Base-by-base conservation (phyloP, 2,329 filamentous ascomycete genomes). In the Tolypocladium guangdongense region DNA sequence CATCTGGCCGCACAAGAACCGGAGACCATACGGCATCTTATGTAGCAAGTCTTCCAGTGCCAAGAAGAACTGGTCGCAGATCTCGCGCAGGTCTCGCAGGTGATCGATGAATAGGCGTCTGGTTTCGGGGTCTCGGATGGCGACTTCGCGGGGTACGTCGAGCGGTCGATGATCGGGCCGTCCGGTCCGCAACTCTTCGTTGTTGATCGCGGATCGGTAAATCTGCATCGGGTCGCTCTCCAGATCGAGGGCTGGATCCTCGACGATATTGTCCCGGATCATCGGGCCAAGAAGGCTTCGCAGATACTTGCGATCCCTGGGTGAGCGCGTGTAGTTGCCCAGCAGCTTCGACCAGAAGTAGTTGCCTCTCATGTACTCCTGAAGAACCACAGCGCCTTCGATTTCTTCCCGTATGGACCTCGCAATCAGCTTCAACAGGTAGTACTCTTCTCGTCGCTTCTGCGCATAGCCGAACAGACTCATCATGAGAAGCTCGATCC, bases 141-240 rank as follows among this genome's bases (percentile, higher is more conserved):
- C 93, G 60, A 95, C 79, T 66, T 99, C 93, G 57, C 91, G 83
- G 0, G 90, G 87, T 36, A 99, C 86, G 60, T 96, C 90, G 16
- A 89, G 82, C 36, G 84, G 87, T 57, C 93, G 81, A 50, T 81
- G 81, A 66, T 91, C 96, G 22, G 89, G 83, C 59, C 84, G 83
- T 5, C 93, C 93, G 0, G 93, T 99, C 20, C 90, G 85, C 27
- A 99, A 82, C 71, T 99, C 93, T 69, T 97, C 92, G 62, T 99
- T 96, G 73, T 95, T 97, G 72, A 99, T 95, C 16, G 90, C 86
- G 6, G 90, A 93, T 43, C 88, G 83, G 71, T 99, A 97, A 54
- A 99, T 99, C 62, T 97, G 92, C 76, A 97, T 86, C 0, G 93
- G 93, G 64, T 99, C 93, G 66, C 92, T 96, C 70, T 99, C 93